These are phyloP conservation scores for Beauveria sp. DNA, from an alignment of 2,329 filamentous ascomycete species.

Conservation along the genomic window DNA sequence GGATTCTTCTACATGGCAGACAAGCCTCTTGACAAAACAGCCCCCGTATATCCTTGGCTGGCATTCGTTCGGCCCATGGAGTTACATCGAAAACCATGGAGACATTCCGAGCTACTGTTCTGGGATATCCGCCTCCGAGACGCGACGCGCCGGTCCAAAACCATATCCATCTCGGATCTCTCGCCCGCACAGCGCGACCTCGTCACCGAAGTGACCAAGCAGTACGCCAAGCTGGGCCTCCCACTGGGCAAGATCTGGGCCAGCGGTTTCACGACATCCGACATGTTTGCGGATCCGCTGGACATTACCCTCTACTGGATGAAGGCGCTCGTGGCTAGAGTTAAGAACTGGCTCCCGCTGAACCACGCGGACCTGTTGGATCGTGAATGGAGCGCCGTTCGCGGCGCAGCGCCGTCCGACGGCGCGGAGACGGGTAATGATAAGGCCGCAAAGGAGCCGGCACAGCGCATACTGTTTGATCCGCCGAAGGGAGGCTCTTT, in stretches of 20 bases:
- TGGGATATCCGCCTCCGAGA: conserved; percentile 38
- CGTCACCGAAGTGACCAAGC: conserved; percentile 22
- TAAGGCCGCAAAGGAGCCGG: conserved; percentile 12
- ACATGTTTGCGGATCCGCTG: conserved; percentile 24
- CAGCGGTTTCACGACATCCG: conserved; percentile 25
- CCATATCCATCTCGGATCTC: conserved; percentile 28
- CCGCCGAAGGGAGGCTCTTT: conserved; percentile 26
- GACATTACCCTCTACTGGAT: conserved; percentile 37
- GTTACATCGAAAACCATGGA: conserved; percentile 26
- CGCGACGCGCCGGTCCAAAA: conserved; percentile 16
- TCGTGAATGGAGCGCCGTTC: conserved; percentile 33
- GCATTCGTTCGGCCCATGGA: conserved; percentile 38
- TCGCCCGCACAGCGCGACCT: conserved; percentile 38
- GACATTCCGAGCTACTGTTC: conserved; percentile 41
- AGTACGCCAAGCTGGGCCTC: conserved; percentile 20
- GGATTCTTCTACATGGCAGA: conserved; percentile 46
- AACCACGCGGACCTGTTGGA: conserved; percentile 18
- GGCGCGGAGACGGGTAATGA: conserved; percentile 7
- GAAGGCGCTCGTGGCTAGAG: conserved; percentile 23
- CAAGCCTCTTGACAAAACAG: conserved; percentile 13
- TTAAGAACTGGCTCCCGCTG: conserved; percentile 30
- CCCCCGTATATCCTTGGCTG: conserved; percentile 42
- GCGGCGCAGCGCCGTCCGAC: not conserved
- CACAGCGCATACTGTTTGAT: conserved; percentile 36
- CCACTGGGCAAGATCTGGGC: conserved; percentile 39